Base-by-base conservation (phyloP, 139 green algal species). In the Spirogloea muscicola region DNA sequence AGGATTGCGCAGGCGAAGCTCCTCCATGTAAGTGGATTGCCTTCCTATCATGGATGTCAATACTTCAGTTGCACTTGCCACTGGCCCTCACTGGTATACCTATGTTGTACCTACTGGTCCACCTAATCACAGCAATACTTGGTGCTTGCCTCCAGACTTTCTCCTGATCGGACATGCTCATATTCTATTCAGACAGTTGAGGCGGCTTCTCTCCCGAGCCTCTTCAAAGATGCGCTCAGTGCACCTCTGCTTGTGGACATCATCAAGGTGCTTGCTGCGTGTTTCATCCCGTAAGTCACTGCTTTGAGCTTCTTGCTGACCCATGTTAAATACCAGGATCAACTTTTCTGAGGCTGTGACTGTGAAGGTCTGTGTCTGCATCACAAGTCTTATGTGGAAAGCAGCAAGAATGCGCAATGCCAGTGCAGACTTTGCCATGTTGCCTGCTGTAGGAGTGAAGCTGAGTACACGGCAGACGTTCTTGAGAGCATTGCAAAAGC, bases 161-260 rank as follows among this genome's bases (percentile, higher is more conserved):
- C n/a, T n/a, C n/a, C n/a, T n/a, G n/a, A n/a, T n/a, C n/a, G n/a
- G n/a, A n/a, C n/a, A n/a, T n/a, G n/a, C n/a, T n/a, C n/a, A n/a
- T n/a, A n/a, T 55, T 31, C 46, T 31, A 21, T 62, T 58, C 46
- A 60, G 60, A 70, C 7, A 7, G 36, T 70, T 6, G 60, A 70
- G 7, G 31, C 60, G 7, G 9, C 60, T 7, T n/a, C 46, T 6
- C 42, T 70, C 5, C 60, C 60, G 6, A 51, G 29, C 38, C 6
- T 60, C 42, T 70, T 70, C 60, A 70, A 70, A 60, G 46, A 70
- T 51, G 44, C 60, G 6, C 9, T 70, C 6, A 70, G 9, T 7
- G 60, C 42, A 7, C 36, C 37, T 60, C 60, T 70, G 7, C 44
- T 70, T 6, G 6, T 57, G 31, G 60, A 70, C 60, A 70, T 70